These are phyloP conservation scores for Paecilomyces fulvus DNA, from an alignment of 2,329 filamentous ascomycete species.

Conservation along the genomic window DNA sequence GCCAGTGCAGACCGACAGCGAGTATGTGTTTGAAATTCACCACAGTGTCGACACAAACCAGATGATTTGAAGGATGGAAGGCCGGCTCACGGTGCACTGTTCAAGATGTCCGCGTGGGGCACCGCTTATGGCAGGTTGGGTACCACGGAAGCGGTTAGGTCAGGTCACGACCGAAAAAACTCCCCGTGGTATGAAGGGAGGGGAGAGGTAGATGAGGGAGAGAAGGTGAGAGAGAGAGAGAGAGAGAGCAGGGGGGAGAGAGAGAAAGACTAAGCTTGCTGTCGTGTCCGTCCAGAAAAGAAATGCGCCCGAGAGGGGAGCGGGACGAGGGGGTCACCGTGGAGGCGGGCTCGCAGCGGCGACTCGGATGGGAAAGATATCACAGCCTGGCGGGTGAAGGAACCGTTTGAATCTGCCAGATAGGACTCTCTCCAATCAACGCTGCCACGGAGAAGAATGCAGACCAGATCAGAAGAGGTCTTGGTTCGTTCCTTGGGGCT, in stretches of 20 bases:
- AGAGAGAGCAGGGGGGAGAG: background rate
- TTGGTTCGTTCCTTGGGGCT: background rate
- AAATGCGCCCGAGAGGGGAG: background rate
- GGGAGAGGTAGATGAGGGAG: background rate
- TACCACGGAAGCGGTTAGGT: background rate
- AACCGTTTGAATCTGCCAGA: background rate
- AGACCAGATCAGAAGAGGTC: background rate
- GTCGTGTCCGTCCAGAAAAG: background rate
- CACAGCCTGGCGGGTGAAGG: constrained; percentile 1
- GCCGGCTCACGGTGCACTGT: background rate
- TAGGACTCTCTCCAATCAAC: background rate
- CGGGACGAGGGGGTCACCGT: background rate
- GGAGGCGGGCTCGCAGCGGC: background rate
- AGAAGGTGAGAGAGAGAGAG: background rate
- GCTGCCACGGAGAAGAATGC: background rate
- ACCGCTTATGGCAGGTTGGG: background rate
- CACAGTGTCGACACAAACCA: background rate
- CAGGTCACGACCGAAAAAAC: background rate
- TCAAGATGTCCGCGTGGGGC: background rate
- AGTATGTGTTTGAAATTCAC: background rate
- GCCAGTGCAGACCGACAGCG: background rate
- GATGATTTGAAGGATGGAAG: background rate
- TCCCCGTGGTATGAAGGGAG: background rate
- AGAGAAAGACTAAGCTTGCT: background rate
- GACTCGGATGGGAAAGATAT: background rate